These are phyloP conservation scores for Boletus bicolor DNA, from an alignment of 768 basidiomycete species.

Conservation along the genomic window DNA sequence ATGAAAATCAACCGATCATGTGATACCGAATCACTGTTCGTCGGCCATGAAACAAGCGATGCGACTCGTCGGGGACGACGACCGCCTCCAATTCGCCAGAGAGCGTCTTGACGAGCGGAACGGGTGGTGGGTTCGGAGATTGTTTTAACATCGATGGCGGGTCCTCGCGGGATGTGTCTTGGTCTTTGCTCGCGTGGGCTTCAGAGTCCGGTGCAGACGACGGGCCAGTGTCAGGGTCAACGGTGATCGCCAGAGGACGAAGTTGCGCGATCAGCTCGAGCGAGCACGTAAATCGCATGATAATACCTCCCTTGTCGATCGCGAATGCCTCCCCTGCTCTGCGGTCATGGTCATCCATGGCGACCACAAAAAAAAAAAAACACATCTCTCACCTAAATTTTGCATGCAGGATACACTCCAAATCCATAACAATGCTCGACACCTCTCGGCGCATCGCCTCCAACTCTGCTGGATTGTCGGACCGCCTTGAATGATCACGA, in stretches of 20 bases:
- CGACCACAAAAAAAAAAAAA: not conserved
- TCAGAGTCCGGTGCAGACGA: not conserved
- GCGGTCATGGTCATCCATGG: not conserved
- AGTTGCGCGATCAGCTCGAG: conserved; percentile 22
- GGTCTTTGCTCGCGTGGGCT: not conserved
- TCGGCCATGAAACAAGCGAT: conserved; percentile 51
- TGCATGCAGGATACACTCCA: conserved; percentile 10
- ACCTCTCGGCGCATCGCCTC: conserved; percentile 22
- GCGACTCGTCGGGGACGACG: conserved; percentile 51
- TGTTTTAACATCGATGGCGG: too few species aligned
- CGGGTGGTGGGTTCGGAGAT: not conserved
- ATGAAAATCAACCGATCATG: conserved; percentile 34
- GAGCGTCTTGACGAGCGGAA: conserved; percentile 38
- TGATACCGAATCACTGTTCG: conserved; percentile 52
- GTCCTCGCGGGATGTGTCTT: not conserved
- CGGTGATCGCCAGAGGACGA: not conserved
- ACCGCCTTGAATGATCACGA: not conserved
- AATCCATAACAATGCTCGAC: conserved; percentile 10
- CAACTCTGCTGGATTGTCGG: not conserved
- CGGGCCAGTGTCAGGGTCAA: not conserved
- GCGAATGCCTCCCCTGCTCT: conserved; percentile 20
- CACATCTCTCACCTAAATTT: conserved; percentile 20
- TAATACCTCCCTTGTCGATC: conserved; percentile 21
- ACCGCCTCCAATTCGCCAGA: conserved; percentile 56
- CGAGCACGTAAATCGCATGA: conserved; percentile 24